Base-by-base conservation (phyloP, 148 eudicot species). In the Vaccinium vitisidaea region DNA sequence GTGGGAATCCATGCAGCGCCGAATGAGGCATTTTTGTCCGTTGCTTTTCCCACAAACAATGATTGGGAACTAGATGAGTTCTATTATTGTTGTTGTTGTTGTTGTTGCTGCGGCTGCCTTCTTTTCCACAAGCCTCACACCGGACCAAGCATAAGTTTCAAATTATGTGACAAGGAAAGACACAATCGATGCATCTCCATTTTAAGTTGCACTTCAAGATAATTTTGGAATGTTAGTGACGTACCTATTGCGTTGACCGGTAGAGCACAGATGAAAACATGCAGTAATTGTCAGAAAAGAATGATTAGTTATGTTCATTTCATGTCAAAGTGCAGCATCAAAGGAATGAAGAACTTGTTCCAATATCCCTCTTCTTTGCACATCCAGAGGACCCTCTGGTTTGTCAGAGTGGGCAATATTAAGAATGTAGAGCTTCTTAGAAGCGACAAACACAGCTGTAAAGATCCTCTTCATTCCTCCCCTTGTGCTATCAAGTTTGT, bases 331-430 rank as follows among this genome's bases (percentile, higher is more conserved):
- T 58, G 79, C 81, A 76, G 86, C 87, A 90, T 93, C 98, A 81
- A 96, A 96, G 76, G 98, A 96, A 89, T 96, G 97, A 88, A 94
- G 90, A 89, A 96, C 93, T 87, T 80, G 88, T 86, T 96, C 95
- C 89, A 92, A 71, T 58, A 88, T 77, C 73, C 13, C 83, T 81
- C 93, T 88, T 52, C 90, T 92, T 59, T 84, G 74, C 56, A 55
- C 76, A 78, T 91, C 92, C 12, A 94, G 86, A 85, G 97, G 99
- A 81, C 87, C 87, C 5, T 91, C 98, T 52, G 92, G 91, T 75
- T 89, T 89, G 90, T 96, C 98, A 49, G 93, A 87, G 81, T 96
- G 97, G 83, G 98, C 81, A 82, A 96, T 92, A 87, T 96, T 96
- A 75, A 96, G 88, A 25, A 94, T 87, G 87, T 93, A 96, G 70